These are phyloP conservation scores for Corniculantispora saksenae DNA, from an alignment of 2,329 filamentous ascomycete genomes.

Conservation along the genomic window DNA sequence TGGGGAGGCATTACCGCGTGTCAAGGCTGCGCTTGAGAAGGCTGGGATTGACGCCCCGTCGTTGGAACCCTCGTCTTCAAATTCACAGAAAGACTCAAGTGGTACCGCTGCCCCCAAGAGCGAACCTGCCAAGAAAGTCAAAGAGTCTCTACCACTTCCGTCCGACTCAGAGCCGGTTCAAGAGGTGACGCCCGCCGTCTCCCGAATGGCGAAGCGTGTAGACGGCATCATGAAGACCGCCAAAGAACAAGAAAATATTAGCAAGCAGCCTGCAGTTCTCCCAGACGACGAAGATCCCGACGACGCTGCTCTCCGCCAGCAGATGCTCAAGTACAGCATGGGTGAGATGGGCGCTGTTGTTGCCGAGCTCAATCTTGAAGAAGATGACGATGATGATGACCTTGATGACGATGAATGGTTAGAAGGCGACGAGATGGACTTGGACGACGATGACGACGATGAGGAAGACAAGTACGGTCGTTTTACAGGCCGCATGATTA, in stretches of 20 bases:
- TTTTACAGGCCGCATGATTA: slow-evolving; percentile 65
- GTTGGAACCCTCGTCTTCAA: background rate
- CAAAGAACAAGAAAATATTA: slow-evolving; percentile 53
- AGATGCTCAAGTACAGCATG: slow-evolving; percentile 90
- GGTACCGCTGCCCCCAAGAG: background rate
- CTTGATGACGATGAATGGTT: slow-evolving; percentile 55
- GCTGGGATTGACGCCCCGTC: slow-evolving; percentile 56
- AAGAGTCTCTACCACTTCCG: slow-evolving; percentile 11
- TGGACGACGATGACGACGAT: slow-evolving; percentile 58
- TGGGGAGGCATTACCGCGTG: slow-evolving; percentile 64
- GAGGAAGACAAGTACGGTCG: slow-evolving; percentile 78
- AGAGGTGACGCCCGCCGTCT: slow-evolving; percentile 29
- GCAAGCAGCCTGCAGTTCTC: slow-evolving; percentile 52
- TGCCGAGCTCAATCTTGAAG: slow-evolving; percentile 84
- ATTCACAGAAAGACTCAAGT: background rate
- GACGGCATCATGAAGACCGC: slow-evolving; percentile 59
- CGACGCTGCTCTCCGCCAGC: slow-evolving; percentile 75
- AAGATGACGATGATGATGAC: slow-evolving; percentile 57
- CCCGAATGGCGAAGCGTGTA: slow-evolving; percentile 48
- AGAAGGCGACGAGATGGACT: slow-evolving; percentile 53
- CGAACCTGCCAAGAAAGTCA: background rate
- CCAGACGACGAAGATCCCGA: slow-evolving; percentile 77
- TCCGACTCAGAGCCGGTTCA: slow-evolving; percentile 27
- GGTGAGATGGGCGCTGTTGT: slow-evolving; percentile 89
- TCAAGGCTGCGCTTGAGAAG: slow-evolving; percentile 74